Evolutionary conservation across 2,329 filamentous ascomycete species (phyloP).

Genomic region (Colletotrichum filicis): DNA sequence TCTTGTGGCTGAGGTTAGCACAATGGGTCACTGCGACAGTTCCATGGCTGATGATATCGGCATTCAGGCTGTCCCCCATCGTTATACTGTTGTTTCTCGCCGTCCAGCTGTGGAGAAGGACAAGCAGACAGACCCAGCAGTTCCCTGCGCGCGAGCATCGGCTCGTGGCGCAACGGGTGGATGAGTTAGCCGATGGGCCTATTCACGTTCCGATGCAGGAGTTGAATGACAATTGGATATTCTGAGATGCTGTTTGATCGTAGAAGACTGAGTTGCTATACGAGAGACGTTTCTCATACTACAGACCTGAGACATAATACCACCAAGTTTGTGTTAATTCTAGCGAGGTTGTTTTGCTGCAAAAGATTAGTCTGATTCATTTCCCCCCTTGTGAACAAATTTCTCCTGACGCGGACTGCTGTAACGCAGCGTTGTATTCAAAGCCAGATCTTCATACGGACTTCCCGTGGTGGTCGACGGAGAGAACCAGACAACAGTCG

Average conservation of each 20-base stretch:
- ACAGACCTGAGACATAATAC: too few species aligned
- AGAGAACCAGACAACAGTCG: too few species aligned
- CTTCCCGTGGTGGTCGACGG: too few species aligned
- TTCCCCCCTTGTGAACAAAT: too few species aligned
- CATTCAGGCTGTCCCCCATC: background rate
- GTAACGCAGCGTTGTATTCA: too few species aligned
- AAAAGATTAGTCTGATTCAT: too few species aligned
- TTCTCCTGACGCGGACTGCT: too few species aligned
- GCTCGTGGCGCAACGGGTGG: background rate
- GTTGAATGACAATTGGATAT: background rate
- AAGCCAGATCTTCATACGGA: too few species aligned
- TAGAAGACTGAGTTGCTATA: background rate
- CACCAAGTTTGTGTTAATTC: too few species aligned
- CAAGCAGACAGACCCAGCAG: background rate
- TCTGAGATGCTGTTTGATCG: background rate
- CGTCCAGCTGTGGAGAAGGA: background rate
- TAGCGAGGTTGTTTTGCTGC: too few species aligned
- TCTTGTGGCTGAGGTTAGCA: background rate
- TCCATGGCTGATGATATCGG: background rate
- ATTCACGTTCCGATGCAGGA: background rate
- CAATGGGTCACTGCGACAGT: background rate
- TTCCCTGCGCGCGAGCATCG: background rate
- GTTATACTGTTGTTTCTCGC: background rate
- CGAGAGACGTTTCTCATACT: too few species aligned
- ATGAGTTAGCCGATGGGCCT: background rate